Percentiles rank a stretch among this genome's conserved stretches.
Evolutionary conservation across 768 basidiomycete genomes (phyloP).

Genomic region (Hydnum rufescens): DNA sequence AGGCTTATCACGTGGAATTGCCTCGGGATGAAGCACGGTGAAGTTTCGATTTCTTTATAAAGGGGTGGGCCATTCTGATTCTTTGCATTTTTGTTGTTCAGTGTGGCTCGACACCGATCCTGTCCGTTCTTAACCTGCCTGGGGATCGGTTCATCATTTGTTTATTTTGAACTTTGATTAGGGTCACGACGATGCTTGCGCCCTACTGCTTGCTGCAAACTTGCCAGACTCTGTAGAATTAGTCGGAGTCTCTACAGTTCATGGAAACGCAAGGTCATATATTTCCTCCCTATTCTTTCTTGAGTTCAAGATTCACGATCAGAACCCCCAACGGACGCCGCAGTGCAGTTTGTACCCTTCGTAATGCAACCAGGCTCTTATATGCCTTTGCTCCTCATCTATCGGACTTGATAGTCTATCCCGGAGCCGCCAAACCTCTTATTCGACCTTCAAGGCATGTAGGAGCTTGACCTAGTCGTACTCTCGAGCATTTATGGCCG

Average conservation of each 20-base stretch:
- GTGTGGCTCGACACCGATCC: neutral
- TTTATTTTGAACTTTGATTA: too few relatives aligned
- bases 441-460: slow-evolving; percentile 33
- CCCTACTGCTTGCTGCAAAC: slow-evolving; percentile 58
- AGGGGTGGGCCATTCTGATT: too few relatives aligned
- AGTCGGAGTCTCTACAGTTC: slow-evolving; percentile 53
- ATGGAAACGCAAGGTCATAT: neutral
- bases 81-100: too few relatives aligned
- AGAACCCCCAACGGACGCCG: too few relatives aligned
- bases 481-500: neutral
- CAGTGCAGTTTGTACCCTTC: slow-evolving; percentile 33
- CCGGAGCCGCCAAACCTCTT: slow-evolving; percentile 52
- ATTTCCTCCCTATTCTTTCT: neutral
- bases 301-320: neutral
- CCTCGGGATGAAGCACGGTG: too few relatives aligned
- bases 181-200: slow-evolving; percentile 84
- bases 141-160: too few relatives aligned
- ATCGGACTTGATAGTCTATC: slow-evolving; percentile 34
- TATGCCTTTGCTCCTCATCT: slow-evolving; percentile 49
- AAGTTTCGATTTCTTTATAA: too few relatives aligned
- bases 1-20: too few relatives aligned
- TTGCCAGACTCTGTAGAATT: slow-evolving; percentile 37
- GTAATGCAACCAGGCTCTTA: slow-evolving; percentile 62
- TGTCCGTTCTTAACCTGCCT: too few relatives aligned
- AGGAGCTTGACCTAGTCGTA: neutral